These are phyloP conservation scores for Aspergillus cavernicola DNA, from an alignment of 495 filamentous ascomycete genomes.

Conservation along the genomic window DNA sequence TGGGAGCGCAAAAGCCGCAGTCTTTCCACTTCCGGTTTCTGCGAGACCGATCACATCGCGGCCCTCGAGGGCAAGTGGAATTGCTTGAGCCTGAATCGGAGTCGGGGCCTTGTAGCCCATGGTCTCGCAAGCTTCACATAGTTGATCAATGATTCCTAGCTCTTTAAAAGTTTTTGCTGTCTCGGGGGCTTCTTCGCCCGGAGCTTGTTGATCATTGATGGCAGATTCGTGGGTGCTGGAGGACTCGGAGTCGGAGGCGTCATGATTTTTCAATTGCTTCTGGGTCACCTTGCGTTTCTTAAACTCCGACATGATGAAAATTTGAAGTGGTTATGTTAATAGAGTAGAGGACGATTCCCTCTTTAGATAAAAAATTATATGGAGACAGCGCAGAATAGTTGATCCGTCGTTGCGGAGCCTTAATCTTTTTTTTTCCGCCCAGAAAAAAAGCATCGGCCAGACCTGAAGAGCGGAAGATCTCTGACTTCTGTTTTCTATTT, in stretches of 20 bases:
- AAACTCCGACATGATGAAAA: conserved; percentile 24
- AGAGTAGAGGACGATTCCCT: background rate
- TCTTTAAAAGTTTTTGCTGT: conserved; percentile 70
- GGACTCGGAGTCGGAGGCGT: conserved; percentile 23
- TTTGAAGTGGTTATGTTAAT: background rate
- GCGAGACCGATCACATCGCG: conserved; percentile 90
- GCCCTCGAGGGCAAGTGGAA: conserved; percentile 75
- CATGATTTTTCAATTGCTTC: conserved; percentile 15
- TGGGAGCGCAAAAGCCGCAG: conserved; percentile 83
- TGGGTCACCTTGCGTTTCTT: conserved; percentile 39
- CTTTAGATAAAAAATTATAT: conserved; percentile 3
- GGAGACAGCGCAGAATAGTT: conserved; percentile 37
- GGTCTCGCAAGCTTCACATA: conserved; percentile 79
- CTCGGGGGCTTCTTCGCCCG: conserved; percentile 5
- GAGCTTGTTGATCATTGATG: background rate
- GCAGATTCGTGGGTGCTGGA: conserved; percentile 10
- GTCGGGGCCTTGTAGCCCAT: conserved; percentile 83
- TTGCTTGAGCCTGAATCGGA: conserved; percentile 70
- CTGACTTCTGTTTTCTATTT: conserved; percentile 7
- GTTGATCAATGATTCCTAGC: conserved; percentile 77
- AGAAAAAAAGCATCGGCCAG: conserved; percentile 26
- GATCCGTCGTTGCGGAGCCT: conserved; percentile 34
- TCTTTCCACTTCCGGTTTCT: conserved; percentile 94
- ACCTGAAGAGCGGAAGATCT: conserved; percentile 14
- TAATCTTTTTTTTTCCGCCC: conserved; percentile 26